Base-by-base conservation (phyloP, 2,329 filamentous ascomycete species). In the Epichloe bromicola region DNA sequence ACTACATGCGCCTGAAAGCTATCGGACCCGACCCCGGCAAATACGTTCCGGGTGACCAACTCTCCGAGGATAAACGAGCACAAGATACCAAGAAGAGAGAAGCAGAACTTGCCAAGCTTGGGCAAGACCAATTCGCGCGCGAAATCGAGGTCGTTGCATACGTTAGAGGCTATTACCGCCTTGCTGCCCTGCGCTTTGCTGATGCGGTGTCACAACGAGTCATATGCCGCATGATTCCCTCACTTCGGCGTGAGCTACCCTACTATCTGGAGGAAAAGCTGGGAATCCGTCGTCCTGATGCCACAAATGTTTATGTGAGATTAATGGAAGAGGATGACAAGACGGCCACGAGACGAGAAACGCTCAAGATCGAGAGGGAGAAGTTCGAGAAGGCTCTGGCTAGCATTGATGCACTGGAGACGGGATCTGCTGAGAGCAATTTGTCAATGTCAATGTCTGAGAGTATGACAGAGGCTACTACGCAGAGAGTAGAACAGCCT, bases 101-200 rank as follows among this genome's bases (percentile, higher is more conserved):
- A 20, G 56, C 61, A 6, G 71, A 79, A 26, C 54, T 70, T 6
- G 57, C 62, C 12, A 74, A 73, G 26, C 67, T 87, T 11, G 74
- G 74, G 0, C 62, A 68, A 0, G 85, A 88, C 57, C 69, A 72
- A 0, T 88, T 79, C 56, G 61, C 70, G 1, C 64, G 67, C 0
- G 84, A 88, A 59, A 64, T 89, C 1, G 70, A 74, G 8, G 77
- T 85, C 0, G 76, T 85, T 0, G 73, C 80, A 0, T 79, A 80
- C 4, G 74, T 86, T 43, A 71, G 82, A 0, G 83, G 77, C 0
- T 89, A 88, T 62, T 89, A 89, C 60, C 72, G 78, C 45, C 75
- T 83, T 4, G 83, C 85, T 0, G 76, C 79, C 0, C 67, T 73
- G 36, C 75, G 84, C 1, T 85, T 88, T 57, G 72, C 80, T 1